phyloP scores from a whole-genome alignment of 495 filamentous ascomycete genomes.

The Usnea hakonensis region DNA sequence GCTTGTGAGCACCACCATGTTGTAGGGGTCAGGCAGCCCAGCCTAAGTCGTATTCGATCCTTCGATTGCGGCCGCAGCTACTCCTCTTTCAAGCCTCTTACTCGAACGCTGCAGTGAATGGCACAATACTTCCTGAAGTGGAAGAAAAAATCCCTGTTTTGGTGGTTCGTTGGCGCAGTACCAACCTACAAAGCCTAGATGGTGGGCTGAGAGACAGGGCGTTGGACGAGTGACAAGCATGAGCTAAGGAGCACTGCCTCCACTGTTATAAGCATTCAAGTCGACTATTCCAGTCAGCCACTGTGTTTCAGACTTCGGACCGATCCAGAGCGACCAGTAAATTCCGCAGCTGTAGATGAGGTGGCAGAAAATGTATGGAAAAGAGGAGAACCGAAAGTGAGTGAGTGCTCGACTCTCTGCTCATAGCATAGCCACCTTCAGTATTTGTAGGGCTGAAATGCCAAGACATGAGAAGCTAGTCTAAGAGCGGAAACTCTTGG shows the following conservation, averaged over 20 bases:
- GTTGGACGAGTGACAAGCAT: neutral
- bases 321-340: neutral
- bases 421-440: neutral
- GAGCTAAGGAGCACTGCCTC: constrained; percentile 8
- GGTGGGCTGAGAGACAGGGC: constrained; percentile 5
- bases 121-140: neutral
- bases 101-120: neutral
- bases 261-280: neutral
- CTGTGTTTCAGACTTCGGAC: neutral
- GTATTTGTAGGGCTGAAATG: constrained; percentile 2
- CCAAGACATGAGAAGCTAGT: constrained; percentile 1
- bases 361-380: neutral
- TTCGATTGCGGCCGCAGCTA: constrained; percentile 1
- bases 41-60: neutral
- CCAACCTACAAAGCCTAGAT: neutral
- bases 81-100: neutral
- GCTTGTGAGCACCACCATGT: neutral
- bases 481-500: neutral
- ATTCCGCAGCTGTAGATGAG: neutral
- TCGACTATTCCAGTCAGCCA: neutral
- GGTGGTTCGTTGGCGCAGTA: constrained; percentile 2
- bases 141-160: neutral
- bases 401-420: neutral
- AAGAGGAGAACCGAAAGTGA: neutral
- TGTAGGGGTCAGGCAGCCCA: neutral